Evolutionary conservation across 169 alveolate genomes (phyloP), one percentile per base, ranked within the genome.

Genomic region (Plasmodium yoelii): DNA sequence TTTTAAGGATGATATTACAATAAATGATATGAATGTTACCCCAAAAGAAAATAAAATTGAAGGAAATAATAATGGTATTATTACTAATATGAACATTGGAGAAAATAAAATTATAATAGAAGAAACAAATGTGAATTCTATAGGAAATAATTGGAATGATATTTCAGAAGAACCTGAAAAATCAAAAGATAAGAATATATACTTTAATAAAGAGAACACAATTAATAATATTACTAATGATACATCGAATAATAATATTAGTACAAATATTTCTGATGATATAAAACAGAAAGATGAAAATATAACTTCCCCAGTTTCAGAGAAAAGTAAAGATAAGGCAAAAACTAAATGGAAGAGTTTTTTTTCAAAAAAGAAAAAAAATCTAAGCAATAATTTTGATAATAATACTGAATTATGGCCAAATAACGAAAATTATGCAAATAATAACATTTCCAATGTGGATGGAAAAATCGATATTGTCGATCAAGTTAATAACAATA

Each of bases 391-490:
- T 61, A 82, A 82, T 82, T 82, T 82, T 46, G 82, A 39, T 59
- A 55, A 67, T 82, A 70, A 67, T 61, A 46, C 84, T 53, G 90
- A 82, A 65, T 82, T 82, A 59, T 82, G 90, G 90, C 22, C 80
- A 8, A 82, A 82, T 19, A 67, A 26, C 68, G 90, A 65, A 65
- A 82, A 53, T 65, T 1, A 10, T 44, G 26, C 19, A 13, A 56
- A n/a, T 56, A 10, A 42, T 57, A 13, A 73, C 8, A 42, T 34
- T 34, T 34, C 6, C 42, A 34, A 34, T 34, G 42, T 34, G 0
- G 42, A 73, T 73, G 47, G 42, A 9, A 61, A 65, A 15, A 26
- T 22, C 44, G 55, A 22, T 64, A 13, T 10, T 5, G 47, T 18
- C 46, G 42, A 22, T 68, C 12, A 68, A 46, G 28, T 18, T 9